Conservation (phyloP, 768 basidiomycete genomes). For the Lentinula guzmanii region DNA sequence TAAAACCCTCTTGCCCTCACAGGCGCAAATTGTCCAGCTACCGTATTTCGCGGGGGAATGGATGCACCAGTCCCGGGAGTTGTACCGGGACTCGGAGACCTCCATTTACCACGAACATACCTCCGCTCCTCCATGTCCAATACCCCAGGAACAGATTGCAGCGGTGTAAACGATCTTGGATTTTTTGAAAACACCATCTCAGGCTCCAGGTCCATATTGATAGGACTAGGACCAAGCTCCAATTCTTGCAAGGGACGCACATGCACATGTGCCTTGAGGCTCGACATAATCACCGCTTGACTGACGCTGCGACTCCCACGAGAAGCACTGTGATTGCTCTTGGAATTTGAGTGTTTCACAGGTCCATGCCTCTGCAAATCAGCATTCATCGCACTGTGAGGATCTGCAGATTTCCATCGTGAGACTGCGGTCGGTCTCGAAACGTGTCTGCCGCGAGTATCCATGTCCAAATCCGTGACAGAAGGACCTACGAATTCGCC, state of each 20-base stretch:
- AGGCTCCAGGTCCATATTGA: slow-evolving; percentile 3
- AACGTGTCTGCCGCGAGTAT: slow-evolving; percentile 1
- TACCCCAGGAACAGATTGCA: not conserved
- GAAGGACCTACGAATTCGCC: slow-evolving; percentile 2
- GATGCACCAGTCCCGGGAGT: not conserved
- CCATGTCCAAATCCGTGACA: slow-evolving; percentile 3
- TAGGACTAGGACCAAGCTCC: not conserved
- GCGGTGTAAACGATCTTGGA: not conserved
- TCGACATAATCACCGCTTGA: slow-evolving; percentile 3
- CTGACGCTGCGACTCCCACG: not conserved
- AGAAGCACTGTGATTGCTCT: not conserved
- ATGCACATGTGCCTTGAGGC: not conserved
- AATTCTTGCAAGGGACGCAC: not conserved
- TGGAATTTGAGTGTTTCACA: not conserved
- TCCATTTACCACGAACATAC: not conserved
- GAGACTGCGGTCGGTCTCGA: not conserved
- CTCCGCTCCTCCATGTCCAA: not conserved
- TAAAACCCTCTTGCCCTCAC: not conserved
- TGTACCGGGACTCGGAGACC: not conserved
- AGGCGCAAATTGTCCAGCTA: not conserved
- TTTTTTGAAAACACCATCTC: slow-evolving; percentile 7
- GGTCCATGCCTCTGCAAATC: not conserved
- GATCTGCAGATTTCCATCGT: slow-evolving; percentile 3
- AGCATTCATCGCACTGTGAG: not conserved
- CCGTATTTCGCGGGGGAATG: not conserved